A percentile compares a stretch with the other conserved stretches of the same genome.
These are phyloP conservation scores for Venturia effusa DNA, from an alignment of 2,329 filamentous ascomycete species.

Conservation along the genomic window DNA sequence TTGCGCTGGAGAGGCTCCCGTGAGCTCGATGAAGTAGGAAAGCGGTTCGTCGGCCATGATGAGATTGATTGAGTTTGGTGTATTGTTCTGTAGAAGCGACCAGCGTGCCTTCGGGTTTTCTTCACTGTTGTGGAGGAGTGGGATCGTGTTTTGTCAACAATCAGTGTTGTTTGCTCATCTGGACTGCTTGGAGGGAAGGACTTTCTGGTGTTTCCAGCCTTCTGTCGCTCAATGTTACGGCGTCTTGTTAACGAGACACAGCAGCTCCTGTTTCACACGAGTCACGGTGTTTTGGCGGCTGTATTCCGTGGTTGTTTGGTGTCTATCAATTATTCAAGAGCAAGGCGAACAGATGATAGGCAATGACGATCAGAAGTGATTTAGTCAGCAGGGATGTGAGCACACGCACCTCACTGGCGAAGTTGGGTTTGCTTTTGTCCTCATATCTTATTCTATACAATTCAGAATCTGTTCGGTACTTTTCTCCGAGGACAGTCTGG, in stretches of 20 bases:
- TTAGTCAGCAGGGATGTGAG: not conserved
- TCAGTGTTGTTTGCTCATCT: not conserved
- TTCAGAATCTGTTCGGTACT: too few relatives aligned
- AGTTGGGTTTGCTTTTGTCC: too few relatives aligned
- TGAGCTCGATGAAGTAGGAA: constrained; percentile 70
- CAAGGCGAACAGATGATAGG: not conserved
- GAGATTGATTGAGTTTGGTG: not conserved
- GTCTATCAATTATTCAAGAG: not conserved
- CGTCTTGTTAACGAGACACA: not conserved
- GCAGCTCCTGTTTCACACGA: not conserved
- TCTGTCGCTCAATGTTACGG: not conserved
- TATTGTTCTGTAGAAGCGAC: not conserved
- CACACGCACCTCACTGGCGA: too few relatives aligned
- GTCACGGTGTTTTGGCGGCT: not conserved
- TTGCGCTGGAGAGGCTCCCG: constrained; percentile 59
- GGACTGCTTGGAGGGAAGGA: not conserved
- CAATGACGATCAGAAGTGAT: not conserved
- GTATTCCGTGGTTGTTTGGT: not conserved
- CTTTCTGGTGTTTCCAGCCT: not conserved
- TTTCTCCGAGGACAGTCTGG: too few relatives aligned
- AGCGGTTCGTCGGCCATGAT: constrained; percentile 49
- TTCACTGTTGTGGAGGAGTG: not conserved
- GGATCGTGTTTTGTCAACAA: not conserved
- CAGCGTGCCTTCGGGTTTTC: not conserved
- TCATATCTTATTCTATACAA: too few relatives aligned